Evolutionary conservation across 306 rosid species (phyloP).

Genomic region (Rosa lucieae): DNA sequence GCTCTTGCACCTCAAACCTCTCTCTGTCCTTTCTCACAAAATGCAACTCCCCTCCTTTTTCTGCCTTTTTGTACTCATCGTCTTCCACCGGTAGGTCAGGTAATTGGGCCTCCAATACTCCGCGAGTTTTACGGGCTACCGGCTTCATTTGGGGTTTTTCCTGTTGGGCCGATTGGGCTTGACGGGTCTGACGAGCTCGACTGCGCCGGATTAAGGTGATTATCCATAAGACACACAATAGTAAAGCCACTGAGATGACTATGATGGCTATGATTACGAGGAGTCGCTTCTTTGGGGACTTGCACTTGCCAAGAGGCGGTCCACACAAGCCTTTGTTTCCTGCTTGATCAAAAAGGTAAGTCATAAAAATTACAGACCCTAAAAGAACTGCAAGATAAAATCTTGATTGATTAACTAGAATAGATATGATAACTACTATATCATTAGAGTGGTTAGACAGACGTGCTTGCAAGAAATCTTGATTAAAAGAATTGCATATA

Average conservation of each 20-base stretch:
- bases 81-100: slow-evolving; percentile 9
- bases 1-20: slow-evolving; percentile 60
- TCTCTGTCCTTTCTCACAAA: slow-evolving; percentile 44
- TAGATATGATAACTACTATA: background rate
- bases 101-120: slow-evolving; percentile 24
- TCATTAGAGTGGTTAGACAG: background rate
- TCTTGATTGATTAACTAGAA: background rate
- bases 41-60: slow-evolving; percentile 31
- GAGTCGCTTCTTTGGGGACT: slow-evolving; percentile 27
- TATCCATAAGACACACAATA: slow-evolving; percentile 31
- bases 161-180: background rate
- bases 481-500: background rate
- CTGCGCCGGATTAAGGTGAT: slow-evolving; percentile 28
- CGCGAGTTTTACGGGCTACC: background rate
- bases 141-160: slow-evolving; percentile 8
- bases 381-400: background rate
- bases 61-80: slow-evolving; percentile 32
- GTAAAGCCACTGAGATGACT: slow-evolving; percentile 28
- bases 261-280: slow-evolving; percentile 23
- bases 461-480: background rate
- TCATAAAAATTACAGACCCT: background rate
- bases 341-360: slow-evolving; percentile 28
- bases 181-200: background rate
- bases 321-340: slow-evolving; percentile 75
- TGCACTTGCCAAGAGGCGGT: slow-evolving; percentile 57